Base-by-base conservation (phyloP, 2,329 filamentous ascomycete species). In the Aspergillus pseudonomiae region DNA sequence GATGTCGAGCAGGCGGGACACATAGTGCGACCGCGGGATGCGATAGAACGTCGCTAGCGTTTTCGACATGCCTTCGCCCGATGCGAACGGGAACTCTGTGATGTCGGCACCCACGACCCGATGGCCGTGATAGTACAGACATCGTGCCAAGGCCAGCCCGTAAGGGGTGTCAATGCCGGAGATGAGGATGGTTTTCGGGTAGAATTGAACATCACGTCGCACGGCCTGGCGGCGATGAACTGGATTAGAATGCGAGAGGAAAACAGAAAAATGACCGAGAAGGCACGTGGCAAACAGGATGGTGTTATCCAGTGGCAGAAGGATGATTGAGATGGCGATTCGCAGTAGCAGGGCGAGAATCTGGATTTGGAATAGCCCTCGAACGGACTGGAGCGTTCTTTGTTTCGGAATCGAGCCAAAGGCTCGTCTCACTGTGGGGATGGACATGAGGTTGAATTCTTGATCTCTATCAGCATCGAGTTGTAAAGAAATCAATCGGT, bases 131-230 rank as follows among this genome's bases (percentile, higher is more conserved):
- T 84, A 76, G 68, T 89, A 82, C 74, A 93, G 90, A 4, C 85
- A 75, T 39, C 91, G 85, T 5, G 90, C 89, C 10, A 94, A 78
- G 0, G 82, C 79, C 3, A 93, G 81, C 4, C 90, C 91, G 73
- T 92, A 91, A 50, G 86, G 83, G 85, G 92, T 93, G 53, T 87
- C 86, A 3, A 93, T 83, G 2, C 91, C 91, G 0, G 91, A 93
- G 48, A 94, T 84, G 16, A 94, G 83, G 41, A 93, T 80, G 0
- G 85, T 90, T 60, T 82, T 84, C 1, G 79, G 78, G 39, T 77
- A 74, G 69, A 81, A 81, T 9, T 70, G 73, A 1, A 77, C 73
- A 62, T 76, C 71, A 14, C 68, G 65, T 4, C 73, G 70, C 19
- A 70, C 69, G 24, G 63, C 68, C 64, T 72, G 65, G 39, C 72